Conservation (phyloP, 2,329 filamentous ascomycete genomes). For the Beauveria asiatica region DNA sequence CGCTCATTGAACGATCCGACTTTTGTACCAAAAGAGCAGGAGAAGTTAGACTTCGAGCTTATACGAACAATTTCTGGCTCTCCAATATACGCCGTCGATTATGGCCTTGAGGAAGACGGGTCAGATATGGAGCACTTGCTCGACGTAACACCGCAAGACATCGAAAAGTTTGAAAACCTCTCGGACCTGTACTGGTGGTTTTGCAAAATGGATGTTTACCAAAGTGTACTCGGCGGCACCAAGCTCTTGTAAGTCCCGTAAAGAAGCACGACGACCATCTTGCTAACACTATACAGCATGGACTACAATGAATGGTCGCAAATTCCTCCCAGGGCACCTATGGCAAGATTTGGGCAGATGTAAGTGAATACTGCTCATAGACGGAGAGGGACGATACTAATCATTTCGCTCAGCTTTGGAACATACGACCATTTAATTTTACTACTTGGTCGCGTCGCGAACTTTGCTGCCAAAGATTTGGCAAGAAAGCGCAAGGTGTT, state of each 20-base stretch:
- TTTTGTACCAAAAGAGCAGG: conserved; percentile 20
- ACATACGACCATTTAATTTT: conserved; percentile 83
- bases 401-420: conserved; percentile 54
- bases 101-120: conserved; percentile 26
- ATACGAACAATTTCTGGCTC: conserved; percentile 34
- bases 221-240: conserved; percentile 82
- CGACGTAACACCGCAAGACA: conserved; percentile 47
- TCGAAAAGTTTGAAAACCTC: conserved; percentile 71
- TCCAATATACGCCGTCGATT: conserved; percentile 28
- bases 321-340: conserved; percentile 73
- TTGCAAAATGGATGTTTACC: conserved; percentile 86
- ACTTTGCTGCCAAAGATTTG: conserved; percentile 71
- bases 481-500: conserved; percentile 63
- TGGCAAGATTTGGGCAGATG: conserved; percentile 68
- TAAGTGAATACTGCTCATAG: conserved; percentile 29
- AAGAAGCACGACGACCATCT: not conserved
- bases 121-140: conserved; percentile 17
- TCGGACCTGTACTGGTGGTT: conserved; percentile 95
- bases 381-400: not conserved
- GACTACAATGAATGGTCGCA: conserved; percentile 76
- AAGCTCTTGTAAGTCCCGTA: conserved; percentile 62
- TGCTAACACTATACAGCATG: conserved; percentile 44
- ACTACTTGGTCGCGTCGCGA: conserved; percentile 67
- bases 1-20: conserved; percentile 1
- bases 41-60: conserved; percentile 34